Percentiles rank a stretch among this genome's conserved stretches.
Evolutionary conservation across 2,329 filamentous ascomycete species (phyloP).

Genomic region (Knoxdaviesia capensis): DNA sequence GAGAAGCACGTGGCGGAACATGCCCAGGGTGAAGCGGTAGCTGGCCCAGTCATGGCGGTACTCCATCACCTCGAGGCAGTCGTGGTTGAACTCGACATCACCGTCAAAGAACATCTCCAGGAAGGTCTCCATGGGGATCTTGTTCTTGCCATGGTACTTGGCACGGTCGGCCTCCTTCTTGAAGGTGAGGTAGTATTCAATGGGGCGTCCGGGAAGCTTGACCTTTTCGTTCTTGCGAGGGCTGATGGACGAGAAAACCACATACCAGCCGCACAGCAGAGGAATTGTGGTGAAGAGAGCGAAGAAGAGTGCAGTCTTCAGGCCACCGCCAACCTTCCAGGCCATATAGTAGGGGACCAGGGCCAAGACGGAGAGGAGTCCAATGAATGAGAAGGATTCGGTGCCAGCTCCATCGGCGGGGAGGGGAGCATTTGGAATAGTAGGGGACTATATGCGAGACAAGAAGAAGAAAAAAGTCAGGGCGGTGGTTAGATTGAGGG

Average conservation of each 20-base stretch:
- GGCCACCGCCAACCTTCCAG: conserved; percentile 66
- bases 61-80: conserved; percentile 73
- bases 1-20: conserved; percentile 78
- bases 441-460: conserved; percentile 40
- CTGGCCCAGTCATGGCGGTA: conserved; percentile 94
- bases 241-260: conserved; percentile 56
- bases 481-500: too few species aligned
- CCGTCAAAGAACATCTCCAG: conserved; percentile 96
- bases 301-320: conserved; percentile 79
- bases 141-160: conserved; percentile 59
- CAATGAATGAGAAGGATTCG: conserved; percentile 71
- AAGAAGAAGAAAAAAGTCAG: too few species aligned
- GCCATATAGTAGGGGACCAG: conserved; percentile 61
- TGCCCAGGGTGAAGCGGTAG: conserved; percentile 70
- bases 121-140: conserved; percentile 83
- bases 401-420: conserved; percentile 72
- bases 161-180: conserved; percentile 38
- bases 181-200: conserved; percentile 82
- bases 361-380: conserved; percentile 50
- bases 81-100: conserved; percentile 87
- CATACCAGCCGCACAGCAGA: conserved; percentile 61
- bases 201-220: conserved; percentile 62
- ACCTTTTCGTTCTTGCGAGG: conserved; percentile 89
- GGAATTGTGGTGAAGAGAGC: conserved; percentile 65
- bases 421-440: conserved; percentile 87